These are phyloP conservation scores for Colletotrichum horii DNA, from an alignment of 2,329 filamentous ascomycete genomes.

Conservation along the genomic window DNA sequence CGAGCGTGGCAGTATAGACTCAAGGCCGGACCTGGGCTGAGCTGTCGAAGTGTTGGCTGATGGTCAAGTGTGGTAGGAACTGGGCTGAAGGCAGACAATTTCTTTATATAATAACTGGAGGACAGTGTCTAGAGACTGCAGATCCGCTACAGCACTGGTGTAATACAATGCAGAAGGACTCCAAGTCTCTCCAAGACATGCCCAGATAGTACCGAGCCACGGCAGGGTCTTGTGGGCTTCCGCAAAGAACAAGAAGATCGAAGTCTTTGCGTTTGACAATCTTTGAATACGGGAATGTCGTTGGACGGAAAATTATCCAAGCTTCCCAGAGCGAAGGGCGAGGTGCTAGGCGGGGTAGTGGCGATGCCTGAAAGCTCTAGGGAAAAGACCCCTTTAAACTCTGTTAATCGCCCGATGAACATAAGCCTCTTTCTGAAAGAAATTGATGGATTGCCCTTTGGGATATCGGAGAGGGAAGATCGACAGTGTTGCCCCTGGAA, in stretches of 20 bases:
- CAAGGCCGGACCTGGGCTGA: background rate
- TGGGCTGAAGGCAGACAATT: background rate
- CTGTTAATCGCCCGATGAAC: background rate
- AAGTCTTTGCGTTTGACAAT: background rate
- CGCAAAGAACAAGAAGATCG: background rate
- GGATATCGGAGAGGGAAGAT: background rate
- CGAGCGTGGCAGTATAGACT: background rate
- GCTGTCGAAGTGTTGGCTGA: background rate
- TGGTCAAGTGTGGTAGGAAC: background rate
- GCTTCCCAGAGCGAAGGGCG: background rate
- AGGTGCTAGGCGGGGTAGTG: background rate
- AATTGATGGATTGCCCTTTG: background rate
- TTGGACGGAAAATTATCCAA: background rate
- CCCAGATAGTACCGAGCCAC: background rate
- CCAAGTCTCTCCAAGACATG: background rate
- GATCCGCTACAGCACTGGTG: background rate
- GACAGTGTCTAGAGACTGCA: background rate
- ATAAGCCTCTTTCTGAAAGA: background rate
- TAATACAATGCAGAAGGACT: background rate
- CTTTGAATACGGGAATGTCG: background rate
- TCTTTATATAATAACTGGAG: rapidly evolving
- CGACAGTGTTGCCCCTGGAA: background rate
- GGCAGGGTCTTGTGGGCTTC: background rate
- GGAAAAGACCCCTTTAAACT: background rate
- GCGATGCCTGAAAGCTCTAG: background rate